These are phyloP conservation scores for Yamadazyma atmosphaerica DNA, from an alignment of 1,139 yeast genomes.

Conservation along the genomic window DNA sequence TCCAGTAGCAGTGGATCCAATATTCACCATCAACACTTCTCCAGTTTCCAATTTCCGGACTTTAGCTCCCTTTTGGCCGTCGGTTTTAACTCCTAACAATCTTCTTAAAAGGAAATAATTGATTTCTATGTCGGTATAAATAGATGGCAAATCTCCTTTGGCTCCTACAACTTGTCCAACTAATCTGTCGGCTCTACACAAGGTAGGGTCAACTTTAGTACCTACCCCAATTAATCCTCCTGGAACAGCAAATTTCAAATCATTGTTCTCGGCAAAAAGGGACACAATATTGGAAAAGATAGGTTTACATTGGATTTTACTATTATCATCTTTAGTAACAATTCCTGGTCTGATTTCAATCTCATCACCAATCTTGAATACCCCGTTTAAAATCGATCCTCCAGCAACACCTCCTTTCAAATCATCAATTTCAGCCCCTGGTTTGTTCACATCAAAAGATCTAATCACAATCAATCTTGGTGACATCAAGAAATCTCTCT, in stretches of 20 bases:
- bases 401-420: constrained; percentile 99
- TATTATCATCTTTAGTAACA: constrained; percentile 90
- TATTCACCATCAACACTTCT: constrained; percentile 98
- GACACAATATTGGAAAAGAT: constrained; percentile 93
- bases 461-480: constrained; percentile 97
- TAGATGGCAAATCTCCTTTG: constrained; percentile 91
- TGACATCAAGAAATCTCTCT: constrained; percentile 89
- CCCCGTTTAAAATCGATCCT: constrained; percentile 97
- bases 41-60: constrained; percentile 92
- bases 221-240: constrained; percentile 99
- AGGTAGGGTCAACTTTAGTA: constrained; percentile 93
- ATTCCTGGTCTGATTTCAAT: constrained; percentile 99
- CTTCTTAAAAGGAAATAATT: constrained; percentile 96
- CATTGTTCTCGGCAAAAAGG: constrained; percentile 95
- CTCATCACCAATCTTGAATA: constrained; percentile 94
- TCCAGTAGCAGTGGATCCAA: constrained; percentile 99
- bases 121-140: constrained; percentile 95
- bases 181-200: constrained; percentile 98
- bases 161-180: constrained; percentile 99
- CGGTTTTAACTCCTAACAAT: constrained; percentile 97
- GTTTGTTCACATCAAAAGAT: constrained; percentile 98
- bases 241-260: constrained; percentile 97
- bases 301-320: constrained; percentile 93
- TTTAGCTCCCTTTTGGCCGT: constrained; percentile 92
- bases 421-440: constrained; percentile 97